A percentile compares a stretch with the other conserved stretches of the same genome.
Conservation (phyloP, 208 protist genomes). For the Crithidia brevicula region DNA sequence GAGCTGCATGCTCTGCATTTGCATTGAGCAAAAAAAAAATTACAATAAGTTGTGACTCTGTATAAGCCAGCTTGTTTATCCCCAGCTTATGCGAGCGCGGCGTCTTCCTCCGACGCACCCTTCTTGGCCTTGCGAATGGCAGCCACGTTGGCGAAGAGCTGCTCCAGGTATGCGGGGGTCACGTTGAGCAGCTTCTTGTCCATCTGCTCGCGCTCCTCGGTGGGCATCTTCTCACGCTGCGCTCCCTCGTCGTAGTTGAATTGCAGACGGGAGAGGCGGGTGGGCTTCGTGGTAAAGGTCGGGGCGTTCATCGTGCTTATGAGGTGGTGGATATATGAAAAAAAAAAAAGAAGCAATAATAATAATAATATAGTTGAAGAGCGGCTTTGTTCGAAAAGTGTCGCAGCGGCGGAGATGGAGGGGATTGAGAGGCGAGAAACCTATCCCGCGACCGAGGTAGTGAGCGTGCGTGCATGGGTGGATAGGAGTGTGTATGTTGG, state of each 20-base stretch:
- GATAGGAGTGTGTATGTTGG: too few species aligned
- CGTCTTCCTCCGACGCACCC: background rate
- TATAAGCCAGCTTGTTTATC: too few species aligned
- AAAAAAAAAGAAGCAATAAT: conserved; percentile 3
- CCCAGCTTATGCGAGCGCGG: background rate
- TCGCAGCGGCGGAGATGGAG: too few species aligned
- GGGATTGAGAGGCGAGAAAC: too few species aligned
- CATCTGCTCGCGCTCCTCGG: conserved; percentile 56
- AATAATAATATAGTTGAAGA: conserved; percentile 4
- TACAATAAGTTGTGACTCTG: too few species aligned
- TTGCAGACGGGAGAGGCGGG: conserved; percentile 66
- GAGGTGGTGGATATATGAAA: background rate
- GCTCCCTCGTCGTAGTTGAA: conserved; percentile 73
- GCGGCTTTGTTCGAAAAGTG: too few species aligned
- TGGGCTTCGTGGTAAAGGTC: conserved; percentile 65
- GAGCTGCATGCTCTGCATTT: too few species aligned
- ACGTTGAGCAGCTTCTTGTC: conserved; percentile 50
- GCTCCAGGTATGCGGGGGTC: conserved; percentile 46
- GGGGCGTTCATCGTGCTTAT: conserved; percentile 46
- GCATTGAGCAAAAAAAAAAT: too few species aligned
- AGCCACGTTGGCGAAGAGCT: conserved; percentile 63
- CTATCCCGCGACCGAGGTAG: too few species aligned
- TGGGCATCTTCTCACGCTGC: conserved; percentile 52
- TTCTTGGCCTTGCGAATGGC: conserved; percentile 26
- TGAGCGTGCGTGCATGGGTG: too few species aligned